Percentiles rank a stretch among this genome's conserved stretches.
phyloP scores from a whole-genome alignment of 306 rosid species.

The Purshia tridentata region DNA sequence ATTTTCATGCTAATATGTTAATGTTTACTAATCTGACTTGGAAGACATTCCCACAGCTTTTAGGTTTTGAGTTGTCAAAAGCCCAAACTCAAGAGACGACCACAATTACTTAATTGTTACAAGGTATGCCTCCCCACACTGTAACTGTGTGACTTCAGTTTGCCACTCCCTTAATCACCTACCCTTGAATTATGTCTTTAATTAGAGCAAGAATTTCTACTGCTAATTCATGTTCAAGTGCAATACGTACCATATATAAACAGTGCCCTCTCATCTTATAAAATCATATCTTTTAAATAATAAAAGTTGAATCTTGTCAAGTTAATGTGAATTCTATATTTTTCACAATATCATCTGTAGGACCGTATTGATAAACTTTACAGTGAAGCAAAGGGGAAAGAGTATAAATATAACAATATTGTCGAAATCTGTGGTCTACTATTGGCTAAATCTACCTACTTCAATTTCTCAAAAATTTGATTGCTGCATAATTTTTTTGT shows the following conservation, averaged over 20 bases:
- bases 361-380: conserved; percentile 60
- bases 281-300: background rate
- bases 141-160: background rate
- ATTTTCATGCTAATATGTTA: conserved; percentile 15
- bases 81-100: conserved; percentile 92
- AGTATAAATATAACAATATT: conserved; percentile 28
- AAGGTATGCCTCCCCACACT: conserved; percentile 44
- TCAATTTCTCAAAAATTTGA: conserved; percentile 5
- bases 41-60: conserved; percentile 53
- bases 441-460: conserved; percentile 13
- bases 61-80: conserved; percentile 84
- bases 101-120: conserved; percentile 64
- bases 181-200: background rate
- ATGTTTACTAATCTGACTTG: conserved; percentile 24
- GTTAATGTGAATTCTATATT: background rate
- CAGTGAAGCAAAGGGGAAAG: conserved; percentile 57
- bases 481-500: background rate
- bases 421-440: background rate
- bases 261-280: background rate
- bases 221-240: background rate
- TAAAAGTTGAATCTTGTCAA: too few species aligned
- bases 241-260: background rate
- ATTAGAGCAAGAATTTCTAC: too few species aligned
- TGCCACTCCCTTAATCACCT: background rate
- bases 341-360: conserved; percentile 38